phyloP scores from a whole-genome alignment of 257 asterid species.

The Solanum pinnatisectum region DNA sequence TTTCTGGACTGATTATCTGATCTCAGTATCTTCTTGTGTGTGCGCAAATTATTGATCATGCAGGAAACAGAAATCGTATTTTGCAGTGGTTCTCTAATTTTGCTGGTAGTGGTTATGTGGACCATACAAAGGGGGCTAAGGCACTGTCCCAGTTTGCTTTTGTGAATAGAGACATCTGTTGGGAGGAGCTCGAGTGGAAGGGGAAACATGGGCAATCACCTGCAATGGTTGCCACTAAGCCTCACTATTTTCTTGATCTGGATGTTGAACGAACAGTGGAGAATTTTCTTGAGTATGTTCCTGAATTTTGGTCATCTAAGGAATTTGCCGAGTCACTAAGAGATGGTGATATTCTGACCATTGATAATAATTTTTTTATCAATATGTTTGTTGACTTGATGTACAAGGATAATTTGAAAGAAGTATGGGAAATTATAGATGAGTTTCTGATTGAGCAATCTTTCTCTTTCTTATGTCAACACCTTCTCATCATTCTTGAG shows the following conservation, averaged over 20 bases:
- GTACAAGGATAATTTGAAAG: constrained; percentile 66
- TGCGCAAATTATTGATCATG: constrained; percentile 7
- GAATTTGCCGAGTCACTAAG: constrained; percentile 81
- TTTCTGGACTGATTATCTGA: not conserved
- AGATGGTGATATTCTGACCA: constrained; percentile 66
- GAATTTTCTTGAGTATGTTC: constrained; percentile 85
- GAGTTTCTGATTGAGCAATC: constrained; percentile 66
- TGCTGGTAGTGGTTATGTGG: constrained; percentile 38
- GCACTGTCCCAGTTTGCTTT: constrained; percentile 89
- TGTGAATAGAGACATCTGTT: constrained; percentile 80
- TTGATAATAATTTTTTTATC: constrained; percentile 56
- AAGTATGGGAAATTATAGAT: constrained; percentile 63
- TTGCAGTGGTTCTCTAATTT: constrained; percentile 86
- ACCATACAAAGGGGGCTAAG: constrained; percentile 79
- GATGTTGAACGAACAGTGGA: constrained; percentile 88
- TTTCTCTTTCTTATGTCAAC: constrained; percentile 71
- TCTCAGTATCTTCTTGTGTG: not conserved
- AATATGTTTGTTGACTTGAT: constrained; percentile 59
- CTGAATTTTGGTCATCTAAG: constrained; percentile 85
- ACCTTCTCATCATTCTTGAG: constrained; percentile 74
- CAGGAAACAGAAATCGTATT: constrained; percentile 71
- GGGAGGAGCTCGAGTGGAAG: constrained; percentile 99
- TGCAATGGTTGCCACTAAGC: constrained; percentile 99
- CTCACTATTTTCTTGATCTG: constrained; percentile 93
- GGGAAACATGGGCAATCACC: constrained; percentile 99